Evolutionary conservation across 2,329 filamentous ascomycete species (phyloP), one percentile per base, ranked within the genome.

Genomic region (Penicillium freii): DNA sequence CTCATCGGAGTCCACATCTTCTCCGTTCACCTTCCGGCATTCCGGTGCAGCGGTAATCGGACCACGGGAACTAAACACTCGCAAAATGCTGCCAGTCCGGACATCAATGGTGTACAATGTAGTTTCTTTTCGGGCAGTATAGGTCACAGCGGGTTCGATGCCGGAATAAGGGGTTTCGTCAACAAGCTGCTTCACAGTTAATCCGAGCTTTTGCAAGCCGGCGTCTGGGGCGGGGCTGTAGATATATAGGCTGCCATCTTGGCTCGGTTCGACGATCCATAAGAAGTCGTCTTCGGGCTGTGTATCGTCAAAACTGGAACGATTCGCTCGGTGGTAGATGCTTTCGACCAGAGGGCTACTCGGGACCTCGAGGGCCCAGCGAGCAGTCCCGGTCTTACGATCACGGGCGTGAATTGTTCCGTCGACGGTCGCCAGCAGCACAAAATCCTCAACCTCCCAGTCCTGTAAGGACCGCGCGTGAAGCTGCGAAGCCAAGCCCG

Each of bases 391-490:
- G 51, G 89, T 94, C 73, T 88, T 89, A 70, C 94, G 86, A 80
- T 97, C 91, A 76, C 87, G 87, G 74, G 93, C 92, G 80, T 96
- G 90, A 71, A 97, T 86, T 75, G 91, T 90, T 83, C 94, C 94
- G 83, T 97, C 92, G 86, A 97, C 90, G 85, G 94, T 97, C 90
- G 94, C 93, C 89, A 99, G 83, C 82, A 99, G 91, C 81, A 97
- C 90, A 85, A 97, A 96, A 83, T 97, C 92, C 90, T 97, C 93
- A 80, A 97, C 92, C 89, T 97, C 91, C 93, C 93, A 97, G 81
- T 97, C 93, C 85, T 92, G 89, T 85, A 97, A 83, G 83, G 89
- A 95, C 87, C 93, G 92, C 92, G 92, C 93, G 89, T 84, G 83
- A 75, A 90, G 88, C 88, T 88, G 89, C 89, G 90, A 87, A 81